These are phyloP conservation scores for Priceomyces castillae DNA, from an alignment of 805 yeast genomes.

Conservation along the genomic window DNA sequence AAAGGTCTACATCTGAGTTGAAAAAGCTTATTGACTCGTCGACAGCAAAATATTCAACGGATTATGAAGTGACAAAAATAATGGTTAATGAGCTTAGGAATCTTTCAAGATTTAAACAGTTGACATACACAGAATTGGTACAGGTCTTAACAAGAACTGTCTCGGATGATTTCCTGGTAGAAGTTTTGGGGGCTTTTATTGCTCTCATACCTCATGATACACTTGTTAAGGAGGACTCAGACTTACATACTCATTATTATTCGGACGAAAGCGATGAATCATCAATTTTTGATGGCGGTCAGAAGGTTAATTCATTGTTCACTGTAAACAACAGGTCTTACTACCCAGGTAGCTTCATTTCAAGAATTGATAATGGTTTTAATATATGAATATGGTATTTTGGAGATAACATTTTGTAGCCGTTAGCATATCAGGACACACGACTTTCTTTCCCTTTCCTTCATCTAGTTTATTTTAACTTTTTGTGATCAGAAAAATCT, in stretches of 20 bases:
- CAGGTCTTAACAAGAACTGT: neutral
- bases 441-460: neutral
- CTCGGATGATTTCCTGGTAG: neutral
- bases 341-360: slow-evolving; percentile 23
- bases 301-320: slow-evolving; percentile 21
- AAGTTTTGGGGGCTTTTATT: slow-evolving; percentile 1
- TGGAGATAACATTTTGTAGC: neutral
- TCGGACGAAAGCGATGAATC: slow-evolving; percentile 24
- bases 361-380: slow-evolving; percentile 24
- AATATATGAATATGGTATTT: slow-evolving; percentile 9
- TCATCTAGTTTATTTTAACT: neutral
- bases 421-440: neutral
- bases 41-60: neutral
- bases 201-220: neutral
- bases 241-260: slow-evolving; percentile 3
- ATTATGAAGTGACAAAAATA: neutral
- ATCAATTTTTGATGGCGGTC: slow-evolving; percentile 23
- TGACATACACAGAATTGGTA: neutral
- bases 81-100: neutral
- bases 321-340: slow-evolving; percentile 25
- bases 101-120: neutral
- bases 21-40: slow-evolving; percentile 2
- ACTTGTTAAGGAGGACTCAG: slow-evolving; percentile 2
- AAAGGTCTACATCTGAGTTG: slow-evolving; percentile 7
- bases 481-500: no score